A percentile compares a stretch with the other conserved stretches of the same genome.
phyloP scores from a whole-genome alignment of 1,284 basidiomycete species.

The Fistulinella cinereoalba region DNA sequence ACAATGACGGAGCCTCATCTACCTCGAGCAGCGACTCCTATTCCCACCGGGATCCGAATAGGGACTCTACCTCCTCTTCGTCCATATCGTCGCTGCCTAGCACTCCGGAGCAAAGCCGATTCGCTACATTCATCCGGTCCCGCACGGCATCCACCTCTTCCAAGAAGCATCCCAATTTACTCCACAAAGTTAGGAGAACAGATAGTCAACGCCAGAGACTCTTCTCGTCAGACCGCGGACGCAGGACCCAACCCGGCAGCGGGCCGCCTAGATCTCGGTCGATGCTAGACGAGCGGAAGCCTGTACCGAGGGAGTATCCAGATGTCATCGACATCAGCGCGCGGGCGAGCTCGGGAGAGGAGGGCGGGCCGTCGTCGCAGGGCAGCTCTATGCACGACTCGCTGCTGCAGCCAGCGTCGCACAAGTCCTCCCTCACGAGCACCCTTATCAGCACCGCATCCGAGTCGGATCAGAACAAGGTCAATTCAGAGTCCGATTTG shows the following conservation, averaged over 20 bases:
- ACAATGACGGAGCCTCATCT: constrained; percentile 7
- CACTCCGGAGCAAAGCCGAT: constrained; percentile 8
- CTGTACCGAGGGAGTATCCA: background rate
- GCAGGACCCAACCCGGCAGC: background rate
- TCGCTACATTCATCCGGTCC: constrained; percentile 14
- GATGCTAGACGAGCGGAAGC: background rate
- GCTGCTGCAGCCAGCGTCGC: constrained; percentile 5
- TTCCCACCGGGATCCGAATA: background rate
- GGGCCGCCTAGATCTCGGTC: background rate
- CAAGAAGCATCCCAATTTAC: constrained; percentile 2
- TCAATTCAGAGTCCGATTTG: constrained; percentile 14
- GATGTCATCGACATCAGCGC: constrained; percentile 28
- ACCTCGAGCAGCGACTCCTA: constrained; percentile 16
- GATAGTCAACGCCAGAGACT: constrained; percentile 13
- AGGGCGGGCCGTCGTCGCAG: background rate
- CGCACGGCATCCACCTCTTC: constrained; percentile 12
- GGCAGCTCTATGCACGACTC: constrained; percentile 2
- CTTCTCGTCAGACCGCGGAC: constrained; percentile 15
- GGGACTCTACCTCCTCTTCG: constrained; percentile 12
- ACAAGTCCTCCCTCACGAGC: background rate
- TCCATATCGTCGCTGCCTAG: constrained; percentile 7
- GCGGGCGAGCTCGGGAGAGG: constrained; percentile 3
- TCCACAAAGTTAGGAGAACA: constrained; percentile 9
- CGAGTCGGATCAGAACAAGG: background rate
- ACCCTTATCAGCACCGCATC: constrained; percentile 18